Base-by-base conservation (phyloP, 306 rosid species). In the Lotus japonicus region DNA sequence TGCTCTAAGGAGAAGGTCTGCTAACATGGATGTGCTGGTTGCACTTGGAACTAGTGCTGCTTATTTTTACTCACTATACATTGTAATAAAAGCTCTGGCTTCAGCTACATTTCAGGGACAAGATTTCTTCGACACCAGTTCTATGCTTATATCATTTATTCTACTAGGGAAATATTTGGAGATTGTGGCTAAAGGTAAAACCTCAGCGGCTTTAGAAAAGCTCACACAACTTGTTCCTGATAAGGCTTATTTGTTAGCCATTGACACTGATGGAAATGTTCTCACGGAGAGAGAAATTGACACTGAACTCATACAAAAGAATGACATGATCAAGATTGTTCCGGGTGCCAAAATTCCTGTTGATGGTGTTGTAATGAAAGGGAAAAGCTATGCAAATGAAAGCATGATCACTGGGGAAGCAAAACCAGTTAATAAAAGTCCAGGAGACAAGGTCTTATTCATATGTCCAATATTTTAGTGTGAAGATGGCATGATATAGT, bases 361-460 rank as follows among this genome's bases (percentile, higher is more conserved):
- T 46, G 96, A 91, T 74, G 97, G 97, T 42, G 50, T 88, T 66
- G 86, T 91, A 66, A 74, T 88, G 14, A 60, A 80, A 77, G 97
- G 97, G 57, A 81, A 84, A 74, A 91, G 97, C 76, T 82, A 84
- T 81, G 92, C 84, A 13, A 91, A 91, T 69, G 97, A 91, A 84
- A 91, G 92, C 59, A 88, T 88, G 95, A 91, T 91, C 72, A 91
- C 97, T 18, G 96, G 97, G 76, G 97, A 91, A 80, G 86, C 95
- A 78, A 88, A 62, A 49, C 84, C 92, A 28, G 78, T 86, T 54
- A 42, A 79, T 38, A 91, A 91, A 83, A 51, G 64, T 70, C 82
- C 81, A 3, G 89, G 96, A 42, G 92, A 88, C 66, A 91, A 91
- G 97, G 96, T 88, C 73, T 59, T 72, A 8, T 68, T 62, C 54